Percentiles rank a stretch among this genome's conserved stretches.
Conservation (phyloP, 495 filamentous ascomycete species). For the Tuber melanosporum region DNA sequence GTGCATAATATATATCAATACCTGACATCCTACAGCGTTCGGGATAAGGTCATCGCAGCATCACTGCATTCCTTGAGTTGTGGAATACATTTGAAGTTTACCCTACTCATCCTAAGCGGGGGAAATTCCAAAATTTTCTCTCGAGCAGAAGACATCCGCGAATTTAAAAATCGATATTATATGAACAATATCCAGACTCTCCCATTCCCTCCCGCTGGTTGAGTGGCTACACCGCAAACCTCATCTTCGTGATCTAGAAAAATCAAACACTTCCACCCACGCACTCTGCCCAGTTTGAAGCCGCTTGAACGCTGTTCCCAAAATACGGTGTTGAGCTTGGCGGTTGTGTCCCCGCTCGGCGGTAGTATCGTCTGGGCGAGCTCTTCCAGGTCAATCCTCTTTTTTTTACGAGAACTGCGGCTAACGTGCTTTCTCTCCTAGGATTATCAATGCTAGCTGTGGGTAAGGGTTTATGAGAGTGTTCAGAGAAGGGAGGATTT, state of each 20-base stretch:
- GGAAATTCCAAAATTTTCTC: too few relatives aligned
- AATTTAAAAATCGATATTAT: neutral
- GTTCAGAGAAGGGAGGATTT: conserved; percentile 44
- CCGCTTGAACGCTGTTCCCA: conserved; percentile 44
- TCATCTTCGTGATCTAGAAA: conserved; percentile 31
- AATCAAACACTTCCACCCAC: conserved; percentile 46
- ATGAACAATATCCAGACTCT: conserved; percentile 24
- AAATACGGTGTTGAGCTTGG: conserved; percentile 43
- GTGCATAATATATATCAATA: too few relatives aligned
- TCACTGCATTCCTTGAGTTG: too few relatives aligned
- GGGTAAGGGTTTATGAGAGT: conserved; percentile 46
- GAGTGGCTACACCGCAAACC: conserved; percentile 12
- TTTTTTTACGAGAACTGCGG: conserved; percentile 48
- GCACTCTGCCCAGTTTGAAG: conserved; percentile 40
- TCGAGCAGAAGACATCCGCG: too few relatives aligned
- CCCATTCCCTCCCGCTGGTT: neutral
- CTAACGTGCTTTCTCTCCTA: conserved; percentile 44
- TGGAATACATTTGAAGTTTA: too few relatives aligned
- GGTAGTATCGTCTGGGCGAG: conserved; percentile 43
- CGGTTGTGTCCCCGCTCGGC: conserved; percentile 14
- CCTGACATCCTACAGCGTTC: too few relatives aligned
- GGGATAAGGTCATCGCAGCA: too few relatives aligned
- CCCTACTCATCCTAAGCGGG: too few relatives aligned
- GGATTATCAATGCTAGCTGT: conserved; percentile 45
- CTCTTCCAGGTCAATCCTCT: conserved; percentile 43